Percentiles rank a stretch among this genome's conserved stretches.
These are phyloP conservation scores for Solanum arcanum DNA, from an alignment of 257 asterid species.

Conservation along the genomic window DNA sequence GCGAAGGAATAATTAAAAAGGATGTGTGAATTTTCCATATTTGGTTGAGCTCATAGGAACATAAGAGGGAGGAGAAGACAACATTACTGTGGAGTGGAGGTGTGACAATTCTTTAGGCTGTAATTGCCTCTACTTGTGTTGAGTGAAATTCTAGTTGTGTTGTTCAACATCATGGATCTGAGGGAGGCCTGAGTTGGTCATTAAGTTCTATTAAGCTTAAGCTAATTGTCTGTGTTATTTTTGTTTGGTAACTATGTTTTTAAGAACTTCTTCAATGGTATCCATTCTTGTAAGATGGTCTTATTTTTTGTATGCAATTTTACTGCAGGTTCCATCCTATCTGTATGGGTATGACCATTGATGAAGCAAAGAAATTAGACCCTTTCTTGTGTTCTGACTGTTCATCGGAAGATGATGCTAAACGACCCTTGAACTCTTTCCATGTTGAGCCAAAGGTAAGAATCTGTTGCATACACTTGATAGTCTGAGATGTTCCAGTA, in stretches of 20 bases:
- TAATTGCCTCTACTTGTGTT: background rate
- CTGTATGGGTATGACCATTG: conserved; percentile 51
- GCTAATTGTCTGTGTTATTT: background rate
- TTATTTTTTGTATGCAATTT: background rate
- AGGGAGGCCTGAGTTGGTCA: background rate
- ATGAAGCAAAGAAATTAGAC: conserved; percentile 47
- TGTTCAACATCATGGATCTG: background rate
- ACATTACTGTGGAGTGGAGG: background rate
- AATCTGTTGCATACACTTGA: background rate
- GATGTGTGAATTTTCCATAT: background rate
- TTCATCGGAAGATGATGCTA: conserved; percentile 64
- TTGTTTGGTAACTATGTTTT: background rate
- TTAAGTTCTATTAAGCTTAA: background rate
- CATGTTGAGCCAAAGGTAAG: conserved; percentile 29
- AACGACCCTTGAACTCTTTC: conserved; percentile 50
- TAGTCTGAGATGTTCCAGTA: background rate
- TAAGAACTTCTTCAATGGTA: background rate
- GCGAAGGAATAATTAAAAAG: background rate
- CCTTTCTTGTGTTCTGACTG: conserved; percentile 76
- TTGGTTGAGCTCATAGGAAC: background rate
- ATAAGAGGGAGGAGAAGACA: background rate
- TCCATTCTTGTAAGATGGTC: background rate
- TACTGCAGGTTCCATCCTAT: conserved; percentile 76
- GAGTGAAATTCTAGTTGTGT: background rate
- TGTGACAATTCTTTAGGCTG: background rate